A percentile compares a stretch with the other conserved stretches of the same genome.
Evolutionary conservation across 495 filamentous ascomycete species (phyloP).

Genomic region (Articulospora tetracladia): DNA sequence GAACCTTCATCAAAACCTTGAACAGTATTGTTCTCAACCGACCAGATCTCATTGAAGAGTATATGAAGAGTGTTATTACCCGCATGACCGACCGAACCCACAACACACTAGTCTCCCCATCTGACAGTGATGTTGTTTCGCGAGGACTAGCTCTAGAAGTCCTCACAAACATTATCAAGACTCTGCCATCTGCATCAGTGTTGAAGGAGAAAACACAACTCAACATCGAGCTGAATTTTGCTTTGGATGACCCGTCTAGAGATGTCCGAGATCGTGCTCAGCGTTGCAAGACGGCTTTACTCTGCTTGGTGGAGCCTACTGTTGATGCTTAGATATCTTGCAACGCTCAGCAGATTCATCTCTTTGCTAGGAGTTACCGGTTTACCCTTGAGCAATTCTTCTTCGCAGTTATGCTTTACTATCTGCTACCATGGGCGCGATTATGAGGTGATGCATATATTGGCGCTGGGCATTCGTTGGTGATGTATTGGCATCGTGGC

Average conservation of each 20-base stretch:
- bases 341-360: too few species aligned
- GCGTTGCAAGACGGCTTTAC: not conserved
- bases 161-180: constrained; percentile 6
- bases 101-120: constrained; percentile 14
- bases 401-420: too few species aligned
- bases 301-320: not conserved
- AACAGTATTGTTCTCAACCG: not conserved
- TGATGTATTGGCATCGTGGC: too few species aligned
- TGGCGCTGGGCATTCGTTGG: too few species aligned
- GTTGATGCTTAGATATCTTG: too few species aligned
- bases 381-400: too few species aligned
- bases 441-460: too few species aligned
- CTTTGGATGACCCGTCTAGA: not conserved
- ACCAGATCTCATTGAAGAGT: constrained; percentile 1
- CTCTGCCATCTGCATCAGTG: not conserved
- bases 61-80: constrained; percentile 20
- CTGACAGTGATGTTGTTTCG: constrained; percentile 9
- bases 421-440: too few species aligned
- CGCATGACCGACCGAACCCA: constrained; percentile 18
- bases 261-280: not conserved
- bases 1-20: constrained; percentile 9
- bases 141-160: constrained; percentile 21
- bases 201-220: not conserved
- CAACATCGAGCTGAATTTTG: not conserved
- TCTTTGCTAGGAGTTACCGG: too few species aligned